phyloP scores from a whole-genome alignment of 116 monocot species.

The Phalaenopsis hybrid region DNA sequence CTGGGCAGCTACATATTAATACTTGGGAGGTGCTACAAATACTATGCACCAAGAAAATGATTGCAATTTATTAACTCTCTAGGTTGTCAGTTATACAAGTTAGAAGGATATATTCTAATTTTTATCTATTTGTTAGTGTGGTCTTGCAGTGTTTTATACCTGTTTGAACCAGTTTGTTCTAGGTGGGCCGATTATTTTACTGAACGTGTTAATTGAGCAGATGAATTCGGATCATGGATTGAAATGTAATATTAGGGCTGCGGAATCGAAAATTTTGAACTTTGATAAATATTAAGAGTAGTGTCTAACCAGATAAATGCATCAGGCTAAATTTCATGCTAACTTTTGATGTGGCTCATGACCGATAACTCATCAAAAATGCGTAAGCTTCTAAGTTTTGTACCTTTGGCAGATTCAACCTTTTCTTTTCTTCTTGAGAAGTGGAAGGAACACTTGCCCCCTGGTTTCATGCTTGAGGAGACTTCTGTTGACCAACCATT shows the following conservation, averaged over 20 bases:
- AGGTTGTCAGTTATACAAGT: neutral
- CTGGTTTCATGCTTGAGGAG: conserved; percentile 58
- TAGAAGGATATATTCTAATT: neutral
- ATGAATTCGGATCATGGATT: neutral
- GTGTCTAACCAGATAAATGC: too few relatives aligned
- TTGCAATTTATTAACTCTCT: neutral
- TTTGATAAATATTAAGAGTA: neutral
- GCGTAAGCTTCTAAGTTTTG: neutral
- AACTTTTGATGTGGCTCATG: neutral
- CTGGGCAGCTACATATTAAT: too few relatives aligned
- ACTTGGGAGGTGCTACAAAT: too few relatives aligned
- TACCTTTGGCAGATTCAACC: conserved; percentile 64
- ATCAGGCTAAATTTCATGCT: neutral
- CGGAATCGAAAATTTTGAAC: neutral
- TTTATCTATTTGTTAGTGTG: neutral
- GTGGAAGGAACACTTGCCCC: conserved; percentile 79
- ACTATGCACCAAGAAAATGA: neutral
- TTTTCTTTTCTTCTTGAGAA: conserved; percentile 71
- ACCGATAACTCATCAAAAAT: neutral
- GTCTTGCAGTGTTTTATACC: neutral
- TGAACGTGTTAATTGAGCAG: neutral
- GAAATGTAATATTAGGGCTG: neutral
- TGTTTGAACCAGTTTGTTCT: neutral
- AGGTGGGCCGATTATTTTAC: neutral
- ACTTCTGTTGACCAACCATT: conserved; percentile 79